A percentile compares a stretch with the other conserved stretches of the same genome.
Conservation (phyloP, 2,329 filamentous ascomycete species). For the Arthrinium puccinioides region DNA sequence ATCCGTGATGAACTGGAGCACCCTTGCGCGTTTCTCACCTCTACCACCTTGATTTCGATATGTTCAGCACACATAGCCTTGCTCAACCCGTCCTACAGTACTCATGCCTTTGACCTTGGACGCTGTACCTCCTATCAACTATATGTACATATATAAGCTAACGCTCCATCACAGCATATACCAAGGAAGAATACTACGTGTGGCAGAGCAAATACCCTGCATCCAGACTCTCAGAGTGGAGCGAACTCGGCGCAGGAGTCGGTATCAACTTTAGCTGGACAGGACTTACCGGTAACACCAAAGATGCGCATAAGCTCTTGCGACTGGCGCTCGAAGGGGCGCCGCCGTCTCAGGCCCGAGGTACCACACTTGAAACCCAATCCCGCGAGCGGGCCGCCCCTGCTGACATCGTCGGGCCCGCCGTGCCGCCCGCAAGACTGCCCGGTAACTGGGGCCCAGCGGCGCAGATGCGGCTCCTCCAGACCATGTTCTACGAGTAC, state of each 20-base stretch:
- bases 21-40: no score
- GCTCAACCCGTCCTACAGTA: no score
- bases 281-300: slow-evolving; percentile 36
- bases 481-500: slow-evolving; percentile 32
- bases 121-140: no score
- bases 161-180: slow-evolving; percentile 18
- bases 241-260: slow-evolving; percentile 22
- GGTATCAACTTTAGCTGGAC: slow-evolving; percentile 32
- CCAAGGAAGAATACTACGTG: slow-evolving; percentile 30
- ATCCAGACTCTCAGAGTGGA: slow-evolving; percentile 17
- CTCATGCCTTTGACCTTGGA: no score
- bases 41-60: no score
- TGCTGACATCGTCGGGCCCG: no score
- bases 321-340: slow-evolving; percentile 28
- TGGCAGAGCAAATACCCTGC: slow-evolving; percentile 15
- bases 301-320: slow-evolving; percentile 39
- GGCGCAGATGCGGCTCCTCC: slow-evolving; percentile 32
- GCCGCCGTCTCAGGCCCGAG: no score
- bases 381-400: no score
- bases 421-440: slow-evolving; percentile 1
- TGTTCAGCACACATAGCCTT: no score
- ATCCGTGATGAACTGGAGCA: no score
- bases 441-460: slow-evolving; percentile 14
- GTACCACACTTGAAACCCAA: no score
- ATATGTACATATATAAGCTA: background rate